phyloP scores from a whole-genome alignment of 2,329 filamentous ascomycete genomes.

The Lasiodiplodia citricola region DNA sequence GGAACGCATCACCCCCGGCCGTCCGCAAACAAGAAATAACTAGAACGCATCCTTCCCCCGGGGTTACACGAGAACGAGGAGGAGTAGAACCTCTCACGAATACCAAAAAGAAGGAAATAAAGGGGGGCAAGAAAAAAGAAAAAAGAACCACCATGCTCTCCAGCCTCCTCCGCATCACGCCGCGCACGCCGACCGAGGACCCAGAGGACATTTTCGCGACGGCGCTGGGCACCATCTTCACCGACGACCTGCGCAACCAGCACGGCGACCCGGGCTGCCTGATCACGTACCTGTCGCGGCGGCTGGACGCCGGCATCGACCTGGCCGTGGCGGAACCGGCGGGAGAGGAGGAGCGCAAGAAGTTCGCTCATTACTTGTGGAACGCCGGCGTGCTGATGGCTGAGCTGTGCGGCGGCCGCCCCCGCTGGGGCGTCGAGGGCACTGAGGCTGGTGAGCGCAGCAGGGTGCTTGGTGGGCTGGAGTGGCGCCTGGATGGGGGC shows the following conservation, averaged over 20 bases:
- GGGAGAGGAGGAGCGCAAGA: slow-evolving; percentile 59
- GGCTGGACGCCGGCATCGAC: slow-evolving; percentile 39
- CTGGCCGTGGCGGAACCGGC: slow-evolving; percentile 52
- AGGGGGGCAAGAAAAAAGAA: too few species aligned
- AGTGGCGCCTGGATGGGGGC: slow-evolving; percentile 23
- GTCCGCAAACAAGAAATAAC: neutral
- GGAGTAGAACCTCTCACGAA: neutral
- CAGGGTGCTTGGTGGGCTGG: slow-evolving; percentile 7
- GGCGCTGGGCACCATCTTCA: slow-evolving; percentile 68
- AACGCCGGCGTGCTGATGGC: slow-evolving; percentile 62
- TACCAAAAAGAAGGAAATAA: neutral
- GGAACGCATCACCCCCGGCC: neutral
- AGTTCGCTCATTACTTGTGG: slow-evolving; percentile 78
- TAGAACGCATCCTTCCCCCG: neutral
- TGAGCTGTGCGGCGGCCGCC: slow-evolving; percentile 47
- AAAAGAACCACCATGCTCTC: slow-evolving; percentile 31
- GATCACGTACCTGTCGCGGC: slow-evolving; percentile 58
- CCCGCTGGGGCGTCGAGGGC: slow-evolving; percentile 26
- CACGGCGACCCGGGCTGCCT: slow-evolving; percentile 65
- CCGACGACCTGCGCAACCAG: slow-evolving; percentile 69
- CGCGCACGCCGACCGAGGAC: slow-evolving; percentile 36
- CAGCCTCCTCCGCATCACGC: slow-evolving; percentile 38
- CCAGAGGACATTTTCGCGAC: slow-evolving; percentile 67
- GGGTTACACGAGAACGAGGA: too few species aligned
- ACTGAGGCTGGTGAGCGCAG: slow-evolving; percentile 31